Evolutionary conservation across 2,329 filamentous ascomycete genomes (phyloP), one percentile per base, ranked within the genome.

Genomic region (Colletotrichum abscissum): DNA sequence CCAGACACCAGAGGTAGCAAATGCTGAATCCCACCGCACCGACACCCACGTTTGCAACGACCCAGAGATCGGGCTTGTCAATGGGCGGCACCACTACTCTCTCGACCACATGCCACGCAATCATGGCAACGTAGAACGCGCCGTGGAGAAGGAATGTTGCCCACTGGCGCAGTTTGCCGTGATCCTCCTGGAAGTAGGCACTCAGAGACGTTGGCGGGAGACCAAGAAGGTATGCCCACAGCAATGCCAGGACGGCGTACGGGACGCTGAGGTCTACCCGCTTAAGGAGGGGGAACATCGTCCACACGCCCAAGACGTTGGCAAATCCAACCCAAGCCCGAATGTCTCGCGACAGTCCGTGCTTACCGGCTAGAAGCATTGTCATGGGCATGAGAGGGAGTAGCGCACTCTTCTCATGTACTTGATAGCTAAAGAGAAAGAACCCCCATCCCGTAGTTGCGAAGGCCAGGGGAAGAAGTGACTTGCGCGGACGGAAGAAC

Each of bases 351-450:
- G 91, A 91, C 63, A 99, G 84, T 0, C 96, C 96, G 62, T 94
- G 90, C 75, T 92, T 90, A 19, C 93, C 92, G 19, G 94, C 93
- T 52, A 99, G 87, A 5, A 98, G 87, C 7, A 98, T 84, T 0
- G 95, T 98, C 94, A 97, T 98, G 0, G 97, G 97, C 81, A 98
- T 90, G 59, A 99, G 86, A 1, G 97, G 97, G 2, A 99, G 89
- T 5, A 99, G 87, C 0, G 98, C 95, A 76, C 95, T 98, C 88
- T 99, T 99, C 85, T 99, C 97, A 79, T 99, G 97, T 0, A 99
- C 97, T 81, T 99, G 97, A 81, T 97, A 99, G 78, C 95, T 97
- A 85, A 97, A 98, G 19, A 99, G 87, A 82, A 98, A 99, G 86
- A 99, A 99, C 0, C 93, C 96, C 97, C 97, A 99, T 2, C 95